Evolutionary conservation across 2,329 filamentous ascomycete species (phyloP).

Genomic region (Coniella vitis): DNA sequence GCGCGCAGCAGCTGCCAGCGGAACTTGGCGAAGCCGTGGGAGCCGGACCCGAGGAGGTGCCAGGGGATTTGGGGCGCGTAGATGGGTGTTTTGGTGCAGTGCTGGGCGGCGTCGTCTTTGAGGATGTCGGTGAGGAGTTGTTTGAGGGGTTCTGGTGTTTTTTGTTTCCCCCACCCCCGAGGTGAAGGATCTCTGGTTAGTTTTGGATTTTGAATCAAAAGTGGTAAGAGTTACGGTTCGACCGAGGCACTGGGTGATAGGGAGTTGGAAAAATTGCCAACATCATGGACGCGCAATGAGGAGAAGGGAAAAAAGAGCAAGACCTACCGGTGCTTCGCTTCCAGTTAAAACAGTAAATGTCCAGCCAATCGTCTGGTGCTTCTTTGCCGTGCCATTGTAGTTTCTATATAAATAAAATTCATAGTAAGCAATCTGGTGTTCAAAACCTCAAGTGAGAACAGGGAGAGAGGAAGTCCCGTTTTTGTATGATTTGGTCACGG

Average conservation of each 20-base stretch:
- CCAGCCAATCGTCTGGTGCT: slow-evolving; percentile 22
- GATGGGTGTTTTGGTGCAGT: slow-evolving; percentile 6
- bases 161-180: too few species aligned
- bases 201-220: too few species aligned
- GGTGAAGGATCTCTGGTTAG: too few species aligned
- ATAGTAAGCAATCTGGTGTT: not conserved
- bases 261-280: not conserved
- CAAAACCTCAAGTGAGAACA: too few species aligned
- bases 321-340: slow-evolving; percentile 7
- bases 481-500: too few species aligned
- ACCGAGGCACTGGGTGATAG: too few species aligned
- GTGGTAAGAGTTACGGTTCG: too few species aligned
- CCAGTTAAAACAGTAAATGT: slow-evolving; percentile 18
- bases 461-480: too few species aligned
- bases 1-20: not conserved
- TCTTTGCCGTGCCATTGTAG: slow-evolving; percentile 15
- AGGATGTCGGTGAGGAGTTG: slow-evolving; percentile 9
- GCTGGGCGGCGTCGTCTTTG: slow-evolving; percentile 6
- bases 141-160: slow-evolving; percentile 1
- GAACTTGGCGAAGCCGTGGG: not conserved
- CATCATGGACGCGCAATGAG: too few species aligned
- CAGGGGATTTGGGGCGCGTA: not conserved
- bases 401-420: not conserved
- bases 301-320: not conserved
- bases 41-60: not conserved